Conservation (phyloP, 768 basidiomycete genomes). For the Amanita rimosa region DNA sequence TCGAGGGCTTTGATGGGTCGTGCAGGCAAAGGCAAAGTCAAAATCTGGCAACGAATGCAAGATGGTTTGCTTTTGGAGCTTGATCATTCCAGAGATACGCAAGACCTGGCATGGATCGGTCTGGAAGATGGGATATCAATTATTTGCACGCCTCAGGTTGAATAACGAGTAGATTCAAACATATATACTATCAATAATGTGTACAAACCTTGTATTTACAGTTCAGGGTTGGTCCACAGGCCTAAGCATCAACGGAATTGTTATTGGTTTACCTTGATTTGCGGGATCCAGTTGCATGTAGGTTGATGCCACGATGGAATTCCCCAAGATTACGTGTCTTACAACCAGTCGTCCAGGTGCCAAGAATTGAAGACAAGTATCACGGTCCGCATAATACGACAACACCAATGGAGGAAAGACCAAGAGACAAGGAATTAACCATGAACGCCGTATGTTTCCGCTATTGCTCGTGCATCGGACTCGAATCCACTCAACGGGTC, state of each 20-base stretch:
- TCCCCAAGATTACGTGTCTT: neutral
- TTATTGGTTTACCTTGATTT: neutral
- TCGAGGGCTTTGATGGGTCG: conserved; percentile 32
- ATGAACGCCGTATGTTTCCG: conserved; percentile 27
- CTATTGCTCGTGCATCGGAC: conserved; percentile 20
- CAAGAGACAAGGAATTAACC: conserved; percentile 36
- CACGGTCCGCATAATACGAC: conserved; percentile 43
- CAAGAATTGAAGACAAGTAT: conserved; percentile 37
- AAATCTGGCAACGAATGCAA: conserved; percentile 46
- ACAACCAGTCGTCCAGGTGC: conserved; percentile 9
- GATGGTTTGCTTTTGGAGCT: conserved; percentile 38
- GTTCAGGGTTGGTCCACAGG: neutral
- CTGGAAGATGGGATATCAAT: conserved; percentile 42
- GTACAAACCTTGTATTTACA: neutral
- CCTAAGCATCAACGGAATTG: neutral
- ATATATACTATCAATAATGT: neutral
- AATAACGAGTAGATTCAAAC: conserved; percentile 3
- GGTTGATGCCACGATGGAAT: conserved; percentile 3
- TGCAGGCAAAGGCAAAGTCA: conserved; percentile 21
- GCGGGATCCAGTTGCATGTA: neutral
- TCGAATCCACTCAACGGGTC: conserved; percentile 49
- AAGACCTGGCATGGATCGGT: conserved; percentile 62
- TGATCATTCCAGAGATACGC: conserved; percentile 31
- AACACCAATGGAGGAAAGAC: conserved; percentile 39
- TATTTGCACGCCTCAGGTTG: conserved; percentile 18